These are phyloP conservation scores for Phaseolus coccineus DNA, from an alignment of 331 rosid genomes.

Conservation along the genomic window DNA sequence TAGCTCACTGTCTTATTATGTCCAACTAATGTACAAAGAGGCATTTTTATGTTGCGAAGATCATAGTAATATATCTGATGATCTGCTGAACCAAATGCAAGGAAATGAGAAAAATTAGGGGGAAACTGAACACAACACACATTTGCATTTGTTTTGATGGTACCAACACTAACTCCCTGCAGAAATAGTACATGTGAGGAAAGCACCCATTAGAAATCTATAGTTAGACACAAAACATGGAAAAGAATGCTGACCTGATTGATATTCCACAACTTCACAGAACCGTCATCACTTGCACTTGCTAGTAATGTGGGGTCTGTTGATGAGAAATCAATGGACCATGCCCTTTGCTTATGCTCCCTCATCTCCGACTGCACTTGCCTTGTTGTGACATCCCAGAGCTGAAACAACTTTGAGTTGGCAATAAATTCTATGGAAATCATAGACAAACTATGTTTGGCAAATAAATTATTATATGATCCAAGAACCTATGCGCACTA, in stretches of 20 bases:
- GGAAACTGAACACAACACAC: slow-evolving; percentile 93
- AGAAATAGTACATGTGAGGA: slow-evolving; percentile 65
- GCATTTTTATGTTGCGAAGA: slow-evolving; percentile 69
- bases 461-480: background rate
- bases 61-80: slow-evolving; percentile 83
- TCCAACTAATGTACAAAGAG: slow-evolving; percentile 77
- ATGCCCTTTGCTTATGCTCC: slow-evolving; percentile 84
- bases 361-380: slow-evolving; percentile 77
- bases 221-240: slow-evolving; percentile 53
- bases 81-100: slow-evolving; percentile 92
- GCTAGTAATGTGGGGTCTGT: slow-evolving; percentile 86
- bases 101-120: slow-evolving; percentile 67
- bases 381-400: slow-evolving; percentile 88
- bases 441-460: slow-evolving; percentile 16
- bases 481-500: background rate
- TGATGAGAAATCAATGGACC: slow-evolving; percentile 89
- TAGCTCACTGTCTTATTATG: slow-evolving; percentile 86
- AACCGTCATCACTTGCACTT: slow-evolving; percentile 85
- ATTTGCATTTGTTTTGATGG: slow-evolving; percentile 88
- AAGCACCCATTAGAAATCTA: slow-evolving; percentile 63
- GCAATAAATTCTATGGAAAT: slow-evolving; percentile 28
- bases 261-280: slow-evolving; percentile 96
- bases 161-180: slow-evolving; percentile 84
- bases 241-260: slow-evolving; percentile 62
- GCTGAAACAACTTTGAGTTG: slow-evolving; percentile 46